Evolutionary conservation across 1,139 yeast genomes (phyloP).

Genomic region (Taphrina betulina): DNA sequence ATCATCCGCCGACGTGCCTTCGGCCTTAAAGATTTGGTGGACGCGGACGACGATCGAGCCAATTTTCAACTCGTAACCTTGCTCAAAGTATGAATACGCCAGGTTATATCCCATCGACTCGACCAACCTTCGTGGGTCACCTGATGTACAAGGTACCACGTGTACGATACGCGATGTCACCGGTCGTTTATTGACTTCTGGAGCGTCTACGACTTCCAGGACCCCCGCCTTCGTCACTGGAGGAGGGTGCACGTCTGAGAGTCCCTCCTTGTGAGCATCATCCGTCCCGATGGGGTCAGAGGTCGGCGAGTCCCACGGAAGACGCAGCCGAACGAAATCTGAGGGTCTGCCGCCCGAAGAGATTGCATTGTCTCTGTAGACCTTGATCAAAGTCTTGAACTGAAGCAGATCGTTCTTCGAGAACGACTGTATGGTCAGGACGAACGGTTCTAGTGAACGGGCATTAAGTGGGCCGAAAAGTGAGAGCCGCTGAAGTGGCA

Average conservation of each 20-base stretch:
- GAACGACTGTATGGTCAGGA: conserved; percentile 11
- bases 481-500: conserved; percentile 27
- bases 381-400: conserved; percentile 25
- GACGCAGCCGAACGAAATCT: conserved; percentile 17
- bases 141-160: conserved; percentile 5
- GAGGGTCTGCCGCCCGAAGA: conserved; percentile 16
- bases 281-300: no score
- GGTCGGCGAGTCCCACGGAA: no score
- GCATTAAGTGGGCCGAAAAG: conserved; percentile 18
- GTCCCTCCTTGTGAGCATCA: no score
- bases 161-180: conserved; percentile 20
- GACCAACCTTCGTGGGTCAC: conserved; percentile 3
- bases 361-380: conserved; percentile 17
- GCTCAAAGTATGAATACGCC: conserved; percentile 13
- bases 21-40: conserved; percentile 17
- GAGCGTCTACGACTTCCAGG: conserved; percentile 28
- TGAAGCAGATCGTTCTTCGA: conserved; percentile 1
- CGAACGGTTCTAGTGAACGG: conserved; percentile 13
- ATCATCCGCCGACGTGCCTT: neutral
- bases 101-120: conserved; percentile 13
- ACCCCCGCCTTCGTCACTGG: neutral
- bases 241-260: no score
- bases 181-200: conserved; percentile 22
- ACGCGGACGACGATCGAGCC: conserved; percentile 1
- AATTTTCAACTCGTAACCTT: conserved; percentile 17